Base-by-base conservation (phyloP, 345 rosid genomes). In the Acer saccharum region DNA sequence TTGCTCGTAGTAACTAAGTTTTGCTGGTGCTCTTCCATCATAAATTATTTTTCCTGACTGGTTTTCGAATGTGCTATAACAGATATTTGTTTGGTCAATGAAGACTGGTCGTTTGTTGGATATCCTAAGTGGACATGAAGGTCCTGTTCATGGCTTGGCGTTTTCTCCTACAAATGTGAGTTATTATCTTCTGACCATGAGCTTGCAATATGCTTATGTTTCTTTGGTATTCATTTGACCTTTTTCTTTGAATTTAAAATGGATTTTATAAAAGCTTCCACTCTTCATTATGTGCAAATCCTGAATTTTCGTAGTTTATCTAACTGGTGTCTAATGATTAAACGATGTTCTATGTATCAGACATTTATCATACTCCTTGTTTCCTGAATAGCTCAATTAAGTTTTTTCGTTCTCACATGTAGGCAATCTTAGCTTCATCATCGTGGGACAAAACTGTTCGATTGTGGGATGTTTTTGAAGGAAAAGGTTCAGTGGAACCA, bases 41-140 rank as follows among this genome's bases (percentile, higher is more conserved):
- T 54, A 64, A 6, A 11, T 67, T 35, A 17, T 44, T 14, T 71
- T 39, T 39, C 27, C 84, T 84, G 58, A 82, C 17, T 0, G 3
- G 69, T n/a, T 7, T 72, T 74, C 29, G 48, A 35, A 50, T 78
- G 73, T 27, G 29, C 27, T 71, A n/a, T 54, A 29, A 71, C 83
- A 95, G 98, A 92, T 95, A 78, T 94, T 94, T 81, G 98, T 96
- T 75, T 94, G 99, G 98, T 96, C 99, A n/a, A 94, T 94, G 98
- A 96, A 94, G 90, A 96, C 97, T 0, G 95, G 97, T 75, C 94
- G 95, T 63, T 87, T 96, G 75, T 88, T 94, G 88, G 99, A 96
- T 84, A 84, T 92, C 78, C 91, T 96, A 54, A 92, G 94, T 50
- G 97, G 97, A 79, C 99, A 96, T 86, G 99, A 91, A 88, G 98